Conservation (phyloP, 768 basidiomycete species). For the Rhizopogon rudus region DNA sequence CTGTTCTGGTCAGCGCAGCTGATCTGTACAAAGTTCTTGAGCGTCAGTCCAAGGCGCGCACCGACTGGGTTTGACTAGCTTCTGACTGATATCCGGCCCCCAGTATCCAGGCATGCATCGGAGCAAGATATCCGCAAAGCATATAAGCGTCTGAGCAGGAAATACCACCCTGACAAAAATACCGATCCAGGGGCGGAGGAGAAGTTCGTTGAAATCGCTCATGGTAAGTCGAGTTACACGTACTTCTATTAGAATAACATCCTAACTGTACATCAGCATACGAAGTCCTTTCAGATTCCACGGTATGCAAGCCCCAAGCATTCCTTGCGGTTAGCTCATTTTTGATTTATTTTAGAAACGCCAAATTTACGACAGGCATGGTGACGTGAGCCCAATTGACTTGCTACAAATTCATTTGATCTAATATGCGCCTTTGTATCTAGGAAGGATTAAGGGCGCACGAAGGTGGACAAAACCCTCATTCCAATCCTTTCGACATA, state of each 20-base stretch:
- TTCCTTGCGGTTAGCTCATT: background rate
- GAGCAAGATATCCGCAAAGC: constrained; percentile 89
- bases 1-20: constrained; percentile 38
- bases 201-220: constrained; percentile 87
- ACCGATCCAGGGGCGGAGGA: constrained; percentile 76
- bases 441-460: constrained; percentile 91
- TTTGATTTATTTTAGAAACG: constrained; percentile 58
- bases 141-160: constrained; percentile 85
- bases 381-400: constrained; percentile 50
- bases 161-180: constrained; percentile 96
- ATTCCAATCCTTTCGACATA: constrained; percentile 89
- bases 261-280: constrained; percentile 53
- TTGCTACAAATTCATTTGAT: constrained; percentile 5
- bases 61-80: constrained; percentile 10
- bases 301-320: constrained; percentile 39
- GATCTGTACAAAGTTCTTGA: constrained; percentile 84
- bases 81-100: constrained; percentile 15
- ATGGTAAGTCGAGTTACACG: constrained; percentile 47
- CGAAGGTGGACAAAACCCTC: constrained; percentile 73
- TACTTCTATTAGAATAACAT: background rate
- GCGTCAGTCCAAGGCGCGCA: constrained; percentile 49
- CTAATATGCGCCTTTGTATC: constrained; percentile 2
- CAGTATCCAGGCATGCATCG: constrained; percentile 71
- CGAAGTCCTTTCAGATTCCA: constrained; percentile 86
- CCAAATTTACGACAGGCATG: constrained; percentile 89